Evolutionary conservation across 805 yeast species (phyloP).

Genomic region (Wickerhamiella australiensis): DNA sequence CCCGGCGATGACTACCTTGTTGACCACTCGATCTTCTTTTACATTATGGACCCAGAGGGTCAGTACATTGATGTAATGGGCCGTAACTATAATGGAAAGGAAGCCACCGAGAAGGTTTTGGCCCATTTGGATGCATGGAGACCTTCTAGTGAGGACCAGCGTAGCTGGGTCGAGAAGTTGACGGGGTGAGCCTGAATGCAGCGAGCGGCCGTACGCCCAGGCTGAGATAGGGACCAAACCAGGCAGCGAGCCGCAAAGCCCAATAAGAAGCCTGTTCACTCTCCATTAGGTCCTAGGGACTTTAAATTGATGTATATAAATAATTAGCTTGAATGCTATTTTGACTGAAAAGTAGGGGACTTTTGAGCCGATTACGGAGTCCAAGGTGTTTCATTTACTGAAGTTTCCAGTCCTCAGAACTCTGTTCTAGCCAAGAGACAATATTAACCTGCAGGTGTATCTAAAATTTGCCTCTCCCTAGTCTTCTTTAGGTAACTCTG

Average conservation of each 20-base stretch:
- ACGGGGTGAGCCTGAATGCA: background rate
- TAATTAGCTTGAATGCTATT: background rate
- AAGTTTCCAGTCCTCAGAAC: too few relatives aligned
- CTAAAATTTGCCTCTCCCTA: too few relatives aligned
- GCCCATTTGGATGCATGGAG: constrained; percentile 64
- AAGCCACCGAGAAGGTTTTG: constrained; percentile 65
- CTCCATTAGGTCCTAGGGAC: too few relatives aligned
- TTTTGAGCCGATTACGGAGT: too few relatives aligned
- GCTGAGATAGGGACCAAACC: too few relatives aligned
- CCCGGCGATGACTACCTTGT: constrained; percentile 95
- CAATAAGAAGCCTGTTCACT: too few relatives aligned
- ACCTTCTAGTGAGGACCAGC: constrained; percentile 32
- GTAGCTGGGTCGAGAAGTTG: constrained; percentile 17
- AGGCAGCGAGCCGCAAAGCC: too few relatives aligned
- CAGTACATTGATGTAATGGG: constrained; percentile 90
- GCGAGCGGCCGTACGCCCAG: too few relatives aligned
- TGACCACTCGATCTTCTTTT: constrained; percentile 94
- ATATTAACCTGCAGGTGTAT: too few relatives aligned
- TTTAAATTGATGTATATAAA: background rate
- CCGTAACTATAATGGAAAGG: constrained; percentile 68
- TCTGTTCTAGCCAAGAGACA: too few relatives aligned
- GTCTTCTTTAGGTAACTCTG: too few relatives aligned
- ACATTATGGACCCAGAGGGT: constrained; percentile 97
- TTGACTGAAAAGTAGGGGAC: background rate
- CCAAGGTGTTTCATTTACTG: too few relatives aligned